A percentile compares a stretch with the other conserved stretches of the same genome.
Evolutionary conservation across 2,329 filamentous ascomycete species (phyloP).

Genomic region (Colletotrichum sp.): DNA sequence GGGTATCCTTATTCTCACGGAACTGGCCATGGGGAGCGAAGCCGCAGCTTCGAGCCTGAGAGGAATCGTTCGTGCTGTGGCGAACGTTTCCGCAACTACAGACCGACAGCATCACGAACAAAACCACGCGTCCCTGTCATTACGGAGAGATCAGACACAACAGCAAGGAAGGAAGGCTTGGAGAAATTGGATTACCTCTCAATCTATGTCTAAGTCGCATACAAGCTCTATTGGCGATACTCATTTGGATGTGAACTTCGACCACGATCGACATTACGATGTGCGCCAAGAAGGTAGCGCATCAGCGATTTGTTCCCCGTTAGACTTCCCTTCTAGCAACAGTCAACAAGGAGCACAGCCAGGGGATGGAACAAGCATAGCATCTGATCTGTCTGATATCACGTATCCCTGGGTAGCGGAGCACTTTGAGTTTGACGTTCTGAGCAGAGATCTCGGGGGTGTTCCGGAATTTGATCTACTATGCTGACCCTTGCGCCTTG

Average conservation of each 20-base stretch:
- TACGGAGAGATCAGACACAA: background rate
- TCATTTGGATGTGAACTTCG: background rate
- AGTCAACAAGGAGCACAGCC: background rate
- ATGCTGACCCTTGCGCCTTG: background rate
- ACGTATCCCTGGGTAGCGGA: background rate
- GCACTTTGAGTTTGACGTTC: background rate
- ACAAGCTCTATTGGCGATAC: background rate
- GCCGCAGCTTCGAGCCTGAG: background rate
- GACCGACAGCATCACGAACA: background rate
- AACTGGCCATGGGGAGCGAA: background rate
- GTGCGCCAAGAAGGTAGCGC: background rate
- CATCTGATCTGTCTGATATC: background rate
- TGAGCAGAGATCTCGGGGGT: background rate
- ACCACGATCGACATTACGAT: background rate
- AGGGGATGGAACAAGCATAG: background rate
- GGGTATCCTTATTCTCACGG: background rate
- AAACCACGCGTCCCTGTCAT: background rate
- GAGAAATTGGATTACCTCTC: background rate
- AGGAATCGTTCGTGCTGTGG: background rate
- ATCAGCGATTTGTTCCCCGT: background rate
- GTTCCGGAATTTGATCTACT: background rate
- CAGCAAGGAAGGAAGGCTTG: background rate
- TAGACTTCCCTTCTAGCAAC: background rate
- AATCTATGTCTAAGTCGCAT: background rate
- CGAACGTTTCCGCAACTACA: background rate